Evolutionary conservation across 495 filamentous ascomycete species (phyloP).

Genomic region (Penicillium coffeae): DNA sequence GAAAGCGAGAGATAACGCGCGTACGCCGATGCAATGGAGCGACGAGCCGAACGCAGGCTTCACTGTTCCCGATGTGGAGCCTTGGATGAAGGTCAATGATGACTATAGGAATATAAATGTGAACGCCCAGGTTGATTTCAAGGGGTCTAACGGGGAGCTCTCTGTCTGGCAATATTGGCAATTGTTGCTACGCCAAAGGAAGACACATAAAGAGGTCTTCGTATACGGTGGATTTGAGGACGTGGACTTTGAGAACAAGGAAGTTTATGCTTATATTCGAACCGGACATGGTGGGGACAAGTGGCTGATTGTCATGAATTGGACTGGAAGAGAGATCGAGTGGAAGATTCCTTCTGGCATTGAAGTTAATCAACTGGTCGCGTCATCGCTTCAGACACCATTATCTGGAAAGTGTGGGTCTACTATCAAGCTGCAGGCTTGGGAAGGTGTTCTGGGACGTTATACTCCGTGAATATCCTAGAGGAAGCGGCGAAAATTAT

Average conservation of each 20-base stretch:
- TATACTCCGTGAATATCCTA: too few relatives aligned
- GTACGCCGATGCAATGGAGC: constrained; percentile 63
- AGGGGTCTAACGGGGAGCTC: constrained; percentile 20
- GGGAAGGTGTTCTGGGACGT: too few relatives aligned
- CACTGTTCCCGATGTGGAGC: constrained; percentile 29
- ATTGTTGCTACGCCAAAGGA: constrained; percentile 36
- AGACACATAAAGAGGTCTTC: constrained; percentile 38
- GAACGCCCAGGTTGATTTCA: constrained; percentile 45
- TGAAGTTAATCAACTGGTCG: too few relatives aligned
- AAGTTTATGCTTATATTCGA: constrained; percentile 29
- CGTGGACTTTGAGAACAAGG: constrained; percentile 32
- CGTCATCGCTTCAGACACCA: too few relatives aligned
- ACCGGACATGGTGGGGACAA: constrained; percentile 10
- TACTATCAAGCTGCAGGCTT: too few relatives aligned
- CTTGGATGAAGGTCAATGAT: constrained; percentile 60
- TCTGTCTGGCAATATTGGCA: constrained; percentile 48
- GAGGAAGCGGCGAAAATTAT: too few relatives aligned
- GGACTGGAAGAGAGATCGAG: too few relatives aligned
- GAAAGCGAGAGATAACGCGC: constrained; percentile 57
- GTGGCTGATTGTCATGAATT: constrained; percentile 21
- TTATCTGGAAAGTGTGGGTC: too few relatives aligned
- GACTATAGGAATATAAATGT: constrained; percentile 50
- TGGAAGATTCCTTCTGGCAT: too few relatives aligned
- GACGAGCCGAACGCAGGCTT: constrained; percentile 52
- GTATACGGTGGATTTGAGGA: constrained; percentile 44